These are phyloP conservation scores for Hygrocybe coccinea DNA, from an alignment of 768 basidiomycete genomes.

Conservation along the genomic window DNA sequence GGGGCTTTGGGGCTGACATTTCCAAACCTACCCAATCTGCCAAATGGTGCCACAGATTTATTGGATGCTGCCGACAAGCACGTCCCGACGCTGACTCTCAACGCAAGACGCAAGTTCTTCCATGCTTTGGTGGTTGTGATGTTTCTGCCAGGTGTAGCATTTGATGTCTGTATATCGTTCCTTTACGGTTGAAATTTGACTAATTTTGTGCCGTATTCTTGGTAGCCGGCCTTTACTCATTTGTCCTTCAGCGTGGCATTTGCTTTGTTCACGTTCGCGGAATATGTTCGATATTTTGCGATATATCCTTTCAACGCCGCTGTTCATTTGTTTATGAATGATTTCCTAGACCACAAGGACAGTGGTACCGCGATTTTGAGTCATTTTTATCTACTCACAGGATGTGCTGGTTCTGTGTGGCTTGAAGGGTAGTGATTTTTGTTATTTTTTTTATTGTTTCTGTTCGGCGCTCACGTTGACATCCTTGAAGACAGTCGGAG, in stretches of 20 bases:
- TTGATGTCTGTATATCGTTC: conserved; percentile 64
- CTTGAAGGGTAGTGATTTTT: conserved; percentile 73
- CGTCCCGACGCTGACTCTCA: conserved; percentile 84
- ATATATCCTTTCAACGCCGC: conserved; percentile 92
- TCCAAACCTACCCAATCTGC: conserved; percentile 42
- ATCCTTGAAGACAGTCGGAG: conserved; percentile 34
- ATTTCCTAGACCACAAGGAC: conserved; percentile 94
- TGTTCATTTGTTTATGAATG: conserved; percentile 94
- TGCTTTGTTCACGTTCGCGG: conserved; percentile 90
- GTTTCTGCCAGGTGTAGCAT: conserved; percentile 90
- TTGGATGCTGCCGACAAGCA: conserved; percentile 86
- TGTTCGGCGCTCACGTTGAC: neutral
- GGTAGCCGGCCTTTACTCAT: conserved; percentile 92
- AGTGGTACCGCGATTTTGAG: conserved; percentile 93
- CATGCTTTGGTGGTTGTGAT: conserved; percentile 93
- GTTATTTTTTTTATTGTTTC: conserved; percentile 2
- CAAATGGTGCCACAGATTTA: conserved; percentile 59
- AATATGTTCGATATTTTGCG: conserved; percentile 98
- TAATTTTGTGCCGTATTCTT: conserved; percentile 12
- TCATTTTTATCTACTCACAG: conserved; percentile 95
- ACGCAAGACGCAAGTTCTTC: conserved; percentile 94
- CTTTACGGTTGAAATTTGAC: conserved; percentile 7
- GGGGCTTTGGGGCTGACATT: conserved; percentile 39
- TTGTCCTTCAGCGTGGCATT: conserved; percentile 93
- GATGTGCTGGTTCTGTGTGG: conserved; percentile 93